These are phyloP conservation scores for Dissophora globulifera DNA, from an alignment of 192 early-diverging fungal species.

Conservation along the genomic window DNA sequence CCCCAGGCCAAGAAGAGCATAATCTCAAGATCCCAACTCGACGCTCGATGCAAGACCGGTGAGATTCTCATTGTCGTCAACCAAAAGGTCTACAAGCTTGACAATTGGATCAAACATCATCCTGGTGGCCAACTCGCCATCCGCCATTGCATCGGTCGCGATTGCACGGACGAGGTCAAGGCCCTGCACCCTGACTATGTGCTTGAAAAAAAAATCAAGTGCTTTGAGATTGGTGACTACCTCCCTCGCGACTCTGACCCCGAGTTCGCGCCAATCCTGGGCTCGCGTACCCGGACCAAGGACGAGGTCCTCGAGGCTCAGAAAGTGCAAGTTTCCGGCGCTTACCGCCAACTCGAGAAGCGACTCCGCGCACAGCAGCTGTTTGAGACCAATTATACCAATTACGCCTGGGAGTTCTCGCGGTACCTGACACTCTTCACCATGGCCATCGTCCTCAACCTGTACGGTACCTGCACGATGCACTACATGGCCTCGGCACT, in stretches of 20 bases:
- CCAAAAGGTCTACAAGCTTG: conserved; percentile 89
- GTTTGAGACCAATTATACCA: conserved; percentile 69
- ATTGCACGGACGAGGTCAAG: conserved; percentile 91
- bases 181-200: conserved; percentile 89
- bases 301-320: conserved; percentile 38
- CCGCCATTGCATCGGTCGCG: conserved; percentile 85
- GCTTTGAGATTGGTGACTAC: conserved; percentile 85
- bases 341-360: conserved; percentile 73
- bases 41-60: conserved; percentile 61
- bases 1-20: conserved; percentile 38
- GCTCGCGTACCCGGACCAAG: conserved; percentile 16
- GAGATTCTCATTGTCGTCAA: conserved; percentile 87
- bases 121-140: conserved; percentile 95
- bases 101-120: conserved; percentile 83
- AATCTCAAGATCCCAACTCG: conserved; percentile 39
- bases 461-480: conserved; percentile 59
- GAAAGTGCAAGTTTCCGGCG: conserved; percentile 24
- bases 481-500: conserved; percentile 68
- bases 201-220: conserved; percentile 75
- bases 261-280: conserved; percentile 45
- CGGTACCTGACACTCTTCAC: conserved; percentile 61
- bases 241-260: conserved; percentile 37
- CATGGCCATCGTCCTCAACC: conserved; percentile 55
- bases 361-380: conserved; percentile 71
- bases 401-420: conserved; percentile 61